Conservation (phyloP, 768 basidiomycete genomes). For the Nidularia sp. region DNA sequence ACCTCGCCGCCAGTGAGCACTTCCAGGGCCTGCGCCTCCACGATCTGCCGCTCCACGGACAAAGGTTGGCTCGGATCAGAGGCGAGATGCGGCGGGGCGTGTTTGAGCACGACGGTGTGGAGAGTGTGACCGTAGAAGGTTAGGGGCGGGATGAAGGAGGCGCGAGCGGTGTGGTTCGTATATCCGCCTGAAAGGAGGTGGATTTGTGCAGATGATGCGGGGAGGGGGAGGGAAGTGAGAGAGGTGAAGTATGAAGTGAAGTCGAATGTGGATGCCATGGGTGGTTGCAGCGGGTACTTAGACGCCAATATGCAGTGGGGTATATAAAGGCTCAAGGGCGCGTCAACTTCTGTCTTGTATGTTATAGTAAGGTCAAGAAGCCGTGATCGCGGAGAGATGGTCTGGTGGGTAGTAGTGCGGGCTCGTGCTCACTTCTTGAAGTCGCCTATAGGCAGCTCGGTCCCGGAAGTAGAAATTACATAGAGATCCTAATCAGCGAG, state of each 20-base stretch:
- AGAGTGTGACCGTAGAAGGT: conserved; percentile 1
- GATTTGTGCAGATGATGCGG: not conserved
- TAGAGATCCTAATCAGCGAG: too few relatives aligned
- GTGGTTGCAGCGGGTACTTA: too few relatives aligned
- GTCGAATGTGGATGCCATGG: not conserved
- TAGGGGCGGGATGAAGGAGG: conserved; percentile 9
- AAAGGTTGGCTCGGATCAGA: conserved; percentile 10
- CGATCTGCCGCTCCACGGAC: conserved; percentile 13
- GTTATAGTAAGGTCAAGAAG: too few relatives aligned
- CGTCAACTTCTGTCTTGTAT: too few relatives aligned
- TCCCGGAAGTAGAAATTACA: too few relatives aligned
- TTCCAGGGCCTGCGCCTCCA: conserved; percentile 15
- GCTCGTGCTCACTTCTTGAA: too few relatives aligned
- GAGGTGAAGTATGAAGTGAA: not conserved
- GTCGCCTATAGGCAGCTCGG: too few relatives aligned
- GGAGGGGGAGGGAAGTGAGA: not conserved
- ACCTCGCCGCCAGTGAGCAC: conserved; percentile 6
- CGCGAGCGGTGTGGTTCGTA: conserved; percentile 17
- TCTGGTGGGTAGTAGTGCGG: too few relatives aligned
- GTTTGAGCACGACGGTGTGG: conserved; percentile 12
- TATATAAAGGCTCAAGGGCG: too few relatives aligned
- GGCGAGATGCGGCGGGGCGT: conserved; percentile 17
- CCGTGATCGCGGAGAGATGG: too few relatives aligned
- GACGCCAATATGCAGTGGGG: too few relatives aligned
- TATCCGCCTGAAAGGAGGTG: conserved; percentile 11